Conservation (phyloP, 2,329 filamentous ascomycete genomes). For the Xylariaceae sp. region DNA sequence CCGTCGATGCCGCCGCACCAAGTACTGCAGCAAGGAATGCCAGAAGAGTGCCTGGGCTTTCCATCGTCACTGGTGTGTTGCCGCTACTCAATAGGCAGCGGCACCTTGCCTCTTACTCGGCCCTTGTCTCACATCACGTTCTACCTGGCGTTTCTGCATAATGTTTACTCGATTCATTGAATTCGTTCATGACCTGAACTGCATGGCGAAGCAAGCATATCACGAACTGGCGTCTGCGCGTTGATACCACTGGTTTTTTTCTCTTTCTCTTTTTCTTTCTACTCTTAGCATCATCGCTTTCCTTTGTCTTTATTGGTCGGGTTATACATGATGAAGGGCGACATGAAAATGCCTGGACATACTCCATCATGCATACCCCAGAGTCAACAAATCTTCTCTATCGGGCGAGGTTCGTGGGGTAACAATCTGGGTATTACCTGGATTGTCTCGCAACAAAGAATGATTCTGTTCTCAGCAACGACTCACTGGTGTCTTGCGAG, state of each 20-base stretch:
- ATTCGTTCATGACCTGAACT: conserved; percentile 33
- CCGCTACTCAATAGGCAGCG: conserved; percentile 54
- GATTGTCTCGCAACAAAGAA: too few species aligned
- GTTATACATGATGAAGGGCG: conserved; percentile 6
- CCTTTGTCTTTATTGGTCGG: conserved; percentile 25
- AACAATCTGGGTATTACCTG: too few species aligned
- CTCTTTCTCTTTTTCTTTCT: too few species aligned
- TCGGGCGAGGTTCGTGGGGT: neutral
- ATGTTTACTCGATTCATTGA: conserved; percentile 34
- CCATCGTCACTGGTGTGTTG: conserved; percentile 95
- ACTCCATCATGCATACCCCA: conserved; percentile 1
- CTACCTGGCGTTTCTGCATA: conserved; percentile 34
- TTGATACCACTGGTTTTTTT: conserved; percentile 38
- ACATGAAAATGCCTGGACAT: conserved; percentile 2
- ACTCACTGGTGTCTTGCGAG: too few species aligned
- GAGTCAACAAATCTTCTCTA: conserved; percentile 4
- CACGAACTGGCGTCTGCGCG: conserved; percentile 38
- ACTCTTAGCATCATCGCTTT: conserved; percentile 31
- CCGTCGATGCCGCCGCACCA: conserved; percentile 89
- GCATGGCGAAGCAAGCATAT: conserved; percentile 40
- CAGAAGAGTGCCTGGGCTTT: conserved; percentile 99
- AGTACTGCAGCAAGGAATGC: conserved; percentile 99
- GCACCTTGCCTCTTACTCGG: conserved; percentile 5
- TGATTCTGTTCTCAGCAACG: too few species aligned
- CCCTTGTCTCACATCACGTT: conserved; percentile 26